Base-by-base conservation (phyloP, 768 basidiomycete genomes). In the Boletus eberwhitei region DNA sequence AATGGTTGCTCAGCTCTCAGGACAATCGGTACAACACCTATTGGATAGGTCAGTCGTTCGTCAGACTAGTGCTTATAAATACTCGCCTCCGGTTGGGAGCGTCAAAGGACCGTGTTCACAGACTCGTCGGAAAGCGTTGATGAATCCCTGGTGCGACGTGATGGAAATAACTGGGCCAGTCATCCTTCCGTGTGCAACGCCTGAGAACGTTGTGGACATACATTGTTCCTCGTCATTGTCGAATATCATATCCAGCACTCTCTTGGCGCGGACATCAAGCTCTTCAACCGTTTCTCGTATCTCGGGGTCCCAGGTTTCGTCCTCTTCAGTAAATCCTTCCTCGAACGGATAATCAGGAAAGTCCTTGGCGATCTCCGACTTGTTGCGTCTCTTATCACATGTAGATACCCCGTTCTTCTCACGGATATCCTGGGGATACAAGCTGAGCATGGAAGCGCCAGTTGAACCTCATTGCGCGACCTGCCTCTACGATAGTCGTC, bases 401-500 rank as follows among this genome's bases (percentile, higher is more conserved):
- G 87, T 88, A 54, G 89, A 87, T 1, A 80, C 77, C 0, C 87
- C 82, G 54, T 81, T 79, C 55, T 77, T 77, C 66, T 91, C 89
- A 31, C 88, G 80, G 45, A 82, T 79, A 55, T 85, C 78, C 89
- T 90, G 22, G 1, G 8, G 7, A 32, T 1, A 43, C 16, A 35
- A 8, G 38, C 2, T 48, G 29, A 62, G 48, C 22, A 4, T 7
- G 38, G 22, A 34, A 52, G 16, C 9, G 1, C 31, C 32, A 4
- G 4, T 39, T 42, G 17, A 19, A 13, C 16, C 32, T 13, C 21
- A 12, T n/a, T 0, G 13, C 34, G 8, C 13, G 13, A 38, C 58
- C 35, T 43, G 85, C 88, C 78, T 89, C 88, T 13, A 86, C 58
- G 38, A 89, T 72, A 4, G 77, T 67, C 0, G 79, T 72, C 32